Conservation (phyloP, 2,329 filamentous ascomycete genomes). For the Bipolaris victoriae region DNA sequence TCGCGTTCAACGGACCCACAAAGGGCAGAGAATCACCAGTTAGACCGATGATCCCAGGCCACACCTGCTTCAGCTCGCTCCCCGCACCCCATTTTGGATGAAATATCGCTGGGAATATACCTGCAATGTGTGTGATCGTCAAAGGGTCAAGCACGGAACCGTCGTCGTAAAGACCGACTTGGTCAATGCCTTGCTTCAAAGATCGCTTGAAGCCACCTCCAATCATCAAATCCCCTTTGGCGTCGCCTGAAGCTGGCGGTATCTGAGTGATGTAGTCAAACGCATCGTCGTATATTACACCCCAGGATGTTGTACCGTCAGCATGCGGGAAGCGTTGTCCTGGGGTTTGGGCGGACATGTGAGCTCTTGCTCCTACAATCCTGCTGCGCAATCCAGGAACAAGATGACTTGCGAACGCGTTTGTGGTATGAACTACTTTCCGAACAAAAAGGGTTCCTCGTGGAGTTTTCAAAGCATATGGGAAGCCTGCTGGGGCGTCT, state of each 20-base stretch:
- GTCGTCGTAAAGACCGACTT: constrained; percentile 21
- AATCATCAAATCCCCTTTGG: constrained; percentile 18
- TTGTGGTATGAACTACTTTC: constrained; percentile 65
- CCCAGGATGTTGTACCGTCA: constrained; percentile 57
- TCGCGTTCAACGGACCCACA: constrained; percentile 54
- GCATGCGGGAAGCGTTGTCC: constrained; percentile 39
- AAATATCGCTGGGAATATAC: constrained; percentile 17
- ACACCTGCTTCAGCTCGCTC: constrained; percentile 49
- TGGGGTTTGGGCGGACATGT: constrained; percentile 60
- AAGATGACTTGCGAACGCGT: constrained; percentile 60
- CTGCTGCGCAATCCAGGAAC: constrained; percentile 55
- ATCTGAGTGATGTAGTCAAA: constrained; percentile 18
- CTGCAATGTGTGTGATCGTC: constrained; percentile 15
- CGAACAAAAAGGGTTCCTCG: constrained; percentile 55
- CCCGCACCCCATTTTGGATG: constrained; percentile 18
- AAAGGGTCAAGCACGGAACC: constrained; percentile 5
- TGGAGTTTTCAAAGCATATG: constrained; percentile 51
- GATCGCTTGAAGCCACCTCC: constrained; percentile 25
- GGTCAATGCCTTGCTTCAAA: constrained; percentile 18
- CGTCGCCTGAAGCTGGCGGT: constrained; percentile 3
- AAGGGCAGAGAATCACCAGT: constrained; percentile 59
- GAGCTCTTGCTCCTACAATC: constrained; percentile 24
- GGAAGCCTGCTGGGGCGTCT: constrained; percentile 44
- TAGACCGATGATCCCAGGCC: constrained; percentile 59
- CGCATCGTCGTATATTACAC: constrained; percentile 38